Evolutionary conservation across 208 protist species (phyloP).

Genomic region (Porcisia deanei): DNA sequence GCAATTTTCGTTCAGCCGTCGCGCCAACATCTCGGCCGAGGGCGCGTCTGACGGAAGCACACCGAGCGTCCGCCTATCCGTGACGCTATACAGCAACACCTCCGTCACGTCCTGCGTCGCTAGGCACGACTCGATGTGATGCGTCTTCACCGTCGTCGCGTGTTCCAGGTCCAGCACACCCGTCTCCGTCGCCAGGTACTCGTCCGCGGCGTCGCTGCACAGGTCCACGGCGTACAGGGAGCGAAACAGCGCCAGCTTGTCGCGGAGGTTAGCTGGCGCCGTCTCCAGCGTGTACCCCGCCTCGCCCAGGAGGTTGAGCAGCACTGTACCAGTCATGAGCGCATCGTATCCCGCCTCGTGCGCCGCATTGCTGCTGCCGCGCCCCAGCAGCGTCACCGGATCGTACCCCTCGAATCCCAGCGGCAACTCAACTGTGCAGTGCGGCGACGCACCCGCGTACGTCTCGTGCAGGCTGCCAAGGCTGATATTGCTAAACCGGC

Average conservation of each 20-base stretch:
- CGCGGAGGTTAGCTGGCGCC: slow-evolving; percentile 32
- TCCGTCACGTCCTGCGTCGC: slow-evolving; percentile 27
- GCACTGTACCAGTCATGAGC: slow-evolving; percentile 64
- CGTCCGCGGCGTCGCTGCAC: slow-evolving; percentile 25
- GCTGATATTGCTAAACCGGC: slow-evolving; percentile 40
- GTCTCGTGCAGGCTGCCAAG: slow-evolving; percentile 58
- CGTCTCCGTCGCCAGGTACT: slow-evolving; percentile 38
- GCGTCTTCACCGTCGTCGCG: slow-evolving; percentile 31
- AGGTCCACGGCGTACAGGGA: slow-evolving; percentile 59
- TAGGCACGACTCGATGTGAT: slow-evolving; percentile 53
- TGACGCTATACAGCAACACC: slow-evolving; percentile 37
- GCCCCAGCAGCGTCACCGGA: slow-evolving; percentile 37
- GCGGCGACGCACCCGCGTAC: slow-evolving; percentile 43
- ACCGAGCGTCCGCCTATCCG: slow-evolving; percentile 45
- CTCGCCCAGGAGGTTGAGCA: slow-evolving; percentile 69
- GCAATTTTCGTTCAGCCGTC: slow-evolving; percentile 20
- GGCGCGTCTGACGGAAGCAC: slow-evolving; percentile 31
- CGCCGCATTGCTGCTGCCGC: slow-evolving; percentile 15
- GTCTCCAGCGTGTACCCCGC: slow-evolving; percentile 26
- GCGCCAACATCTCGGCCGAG: slow-evolving; percentile 9
- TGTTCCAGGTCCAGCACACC: slow-evolving; percentile 53
- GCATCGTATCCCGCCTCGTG: slow-evolving; percentile 83
- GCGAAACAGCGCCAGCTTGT: slow-evolving; percentile 63
- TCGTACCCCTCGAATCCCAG: slow-evolving; percentile 69
- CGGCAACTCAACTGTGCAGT: slow-evolving; percentile 49